Evolutionary conservation across 495 filamentous ascomycete species (phyloP), one percentile per base, ranked within the genome.

Genomic region (Aspergillus ostianus): DNA sequence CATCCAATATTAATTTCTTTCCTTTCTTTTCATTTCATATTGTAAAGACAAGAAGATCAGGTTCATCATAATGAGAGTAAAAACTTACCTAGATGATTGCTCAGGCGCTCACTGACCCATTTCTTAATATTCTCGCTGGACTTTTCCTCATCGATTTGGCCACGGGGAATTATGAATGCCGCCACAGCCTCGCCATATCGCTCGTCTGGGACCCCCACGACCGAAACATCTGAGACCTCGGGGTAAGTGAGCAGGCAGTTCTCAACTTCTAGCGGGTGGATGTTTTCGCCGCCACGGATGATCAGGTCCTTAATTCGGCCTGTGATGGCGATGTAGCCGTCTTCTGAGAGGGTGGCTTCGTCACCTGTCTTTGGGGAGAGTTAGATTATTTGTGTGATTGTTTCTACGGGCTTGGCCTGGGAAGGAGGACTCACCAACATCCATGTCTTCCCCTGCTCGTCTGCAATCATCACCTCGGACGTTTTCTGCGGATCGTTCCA

Each of bases 251-350:
- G 84, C n/a, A 98, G 81, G 60, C 87, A 93, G 68, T 94, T 93
- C 73, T 98, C 94, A 26, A 97, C 82, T 71, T 98, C 94, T 3
- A 97, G 79, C 3, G 94, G 94, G 68, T 97, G 91, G 64, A 98
- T 97, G 66, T 98, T 98, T 71, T 97, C 94, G 2, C 94, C 93
- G 18, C 90, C 94, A 26, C 89, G 82, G 65, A 98, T 97, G 56
- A 98, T 92, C 58, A 97, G 70, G 68, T 98, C 94, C 75, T 97
- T 97, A 56, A 93, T 86, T 0, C 90, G 80, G 51, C 92, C 90
- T 1, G 84, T 86, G 51, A 94, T 91, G 21, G 81, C 77, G 51
- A 92, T 73, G 61, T 89, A 82, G 19, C 87, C 87, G 30, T 84
- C 74, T 41, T 60, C 65, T 20, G 94, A 91, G 84, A 98, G 93